These are phyloP conservation scores for Cynanchum wilfordii DNA, from an alignment of 257 asterid species.

Conservation along the genomic window DNA sequence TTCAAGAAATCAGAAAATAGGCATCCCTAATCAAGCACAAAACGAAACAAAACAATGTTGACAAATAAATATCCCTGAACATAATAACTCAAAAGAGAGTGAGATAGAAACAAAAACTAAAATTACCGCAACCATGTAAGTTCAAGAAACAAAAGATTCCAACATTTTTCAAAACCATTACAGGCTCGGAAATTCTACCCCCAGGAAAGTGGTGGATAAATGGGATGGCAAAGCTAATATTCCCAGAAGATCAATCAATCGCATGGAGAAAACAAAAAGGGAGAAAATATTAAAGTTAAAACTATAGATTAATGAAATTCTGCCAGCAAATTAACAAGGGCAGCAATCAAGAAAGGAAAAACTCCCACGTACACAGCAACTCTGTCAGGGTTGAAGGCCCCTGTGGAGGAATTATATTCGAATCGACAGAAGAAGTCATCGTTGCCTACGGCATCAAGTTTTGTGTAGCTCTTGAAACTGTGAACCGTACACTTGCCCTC, in stretches of 20 bases:
- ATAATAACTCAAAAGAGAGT: not conserved
- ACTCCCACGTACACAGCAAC: slow-evolving; percentile 77
- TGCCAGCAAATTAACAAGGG: not conserved
- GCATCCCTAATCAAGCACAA: not conserved
- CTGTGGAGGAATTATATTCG: slow-evolving; percentile 81
- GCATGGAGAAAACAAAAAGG: not conserved
- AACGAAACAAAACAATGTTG: not conserved
- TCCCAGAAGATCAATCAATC: not conserved
- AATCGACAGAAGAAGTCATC: slow-evolving; percentile 93
- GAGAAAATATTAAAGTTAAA: not conserved
- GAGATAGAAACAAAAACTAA: not conserved
- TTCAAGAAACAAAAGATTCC: not conserved
- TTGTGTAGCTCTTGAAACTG: slow-evolving; percentile 76
- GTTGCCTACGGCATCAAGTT: slow-evolving; percentile 85
- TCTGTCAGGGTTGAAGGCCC: slow-evolving; percentile 88
- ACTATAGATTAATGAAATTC: not conserved
- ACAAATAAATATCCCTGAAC: not conserved
- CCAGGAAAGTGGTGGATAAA: too few species aligned
- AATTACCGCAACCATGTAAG: not conserved
- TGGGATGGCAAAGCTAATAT: slow-evolving; percentile 1
- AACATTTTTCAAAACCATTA: not conserved
- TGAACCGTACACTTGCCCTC: slow-evolving; percentile 92
- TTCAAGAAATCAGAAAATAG: slow-evolving; percentile 2
- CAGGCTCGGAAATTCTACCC: not conserved
- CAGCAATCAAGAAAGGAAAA: slow-evolving; percentile 9